Evolutionary conservation across 2,329 filamentous ascomycete genomes (phyloP), one percentile per base, ranked within the genome.

Genomic region (Cadophora gregata): DNA sequence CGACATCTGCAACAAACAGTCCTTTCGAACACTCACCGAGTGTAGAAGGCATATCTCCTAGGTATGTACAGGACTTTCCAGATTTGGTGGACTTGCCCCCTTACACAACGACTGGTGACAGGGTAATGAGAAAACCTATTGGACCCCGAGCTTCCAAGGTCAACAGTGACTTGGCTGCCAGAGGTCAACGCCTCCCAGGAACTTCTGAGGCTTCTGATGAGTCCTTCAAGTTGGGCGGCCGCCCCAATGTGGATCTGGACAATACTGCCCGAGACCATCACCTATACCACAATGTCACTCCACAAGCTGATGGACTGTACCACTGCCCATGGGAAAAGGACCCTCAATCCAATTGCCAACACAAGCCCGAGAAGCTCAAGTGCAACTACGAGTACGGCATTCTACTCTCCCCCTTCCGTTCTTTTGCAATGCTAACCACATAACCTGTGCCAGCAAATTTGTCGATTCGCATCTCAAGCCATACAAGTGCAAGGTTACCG

Each of bases 401-500:
- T 58, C n/a, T n/a, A n/a, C n/a, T 67, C 21, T 38, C 47, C 8
- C 16, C 16, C 27, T 24, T 51, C 62, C 31, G 25, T 45, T 63
- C 27, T 27, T 45, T 50, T 51, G 56, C 62, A 69, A 68, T 65
- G 70, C 75, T 77, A 74, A 77, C 65, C 53, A 69, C 47, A 58
- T 67, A 59, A 56, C 33, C 50, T 48, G 61, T 58, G 24, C 59
- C 78, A 97, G 94, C 86, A 98, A 98, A 86, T 97, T 96, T 75
- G 89, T 98, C 73, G 95, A 98, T 81, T 97, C 95, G 31, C 95
- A 98, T 81, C 81, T 97, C 77, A 97, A 96, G 86, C 95, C 95
- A 19, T 98, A 97, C 83, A 90, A 93, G 68, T 98, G 95, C 90
- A 96, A 96, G 87, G 85, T 90, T 71, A 84, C 89, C 69, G 86